Percentiles rank a stretch among this genome's conserved stretches.
Evolutionary conservation across 2,329 filamentous ascomycete species (phyloP).

Genomic region (Aspergillus uvarum): DNA sequence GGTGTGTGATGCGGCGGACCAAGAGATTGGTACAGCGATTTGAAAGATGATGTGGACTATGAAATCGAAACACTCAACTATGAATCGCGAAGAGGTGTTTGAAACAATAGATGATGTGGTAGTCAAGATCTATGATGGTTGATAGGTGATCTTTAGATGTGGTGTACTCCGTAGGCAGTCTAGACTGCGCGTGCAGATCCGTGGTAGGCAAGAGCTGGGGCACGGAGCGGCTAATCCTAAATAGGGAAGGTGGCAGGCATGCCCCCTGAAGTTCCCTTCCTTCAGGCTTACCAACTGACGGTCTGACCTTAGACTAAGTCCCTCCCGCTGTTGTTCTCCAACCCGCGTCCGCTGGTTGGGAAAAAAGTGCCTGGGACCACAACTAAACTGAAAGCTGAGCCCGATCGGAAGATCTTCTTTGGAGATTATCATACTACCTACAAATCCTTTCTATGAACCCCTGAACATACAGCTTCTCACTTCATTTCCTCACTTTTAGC

Average conservation of each 20-base stretch:
- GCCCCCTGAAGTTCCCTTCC: neutral
- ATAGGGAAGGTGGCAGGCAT: neutral
- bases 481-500: neutral
- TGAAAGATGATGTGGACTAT: slow-evolving; percentile 18
- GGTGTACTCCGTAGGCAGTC: neutral
- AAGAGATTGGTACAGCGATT: slow-evolving; percentile 32
- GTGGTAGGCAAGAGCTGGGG: neutral
- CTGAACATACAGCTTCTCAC: neutral
- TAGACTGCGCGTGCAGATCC: neutral
- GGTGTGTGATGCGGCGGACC: slow-evolving; percentile 8
- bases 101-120: too few relatives aligned
- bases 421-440: neutral
- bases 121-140: too few relatives aligned
- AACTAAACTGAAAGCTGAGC: neutral
- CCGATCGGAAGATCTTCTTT: neutral
- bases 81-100: too few relatives aligned
- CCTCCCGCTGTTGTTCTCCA: neutral
- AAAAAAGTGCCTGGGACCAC: neutral
- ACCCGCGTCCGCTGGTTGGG: neutral
- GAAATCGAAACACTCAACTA: neutral
- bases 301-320: too few relatives aligned
- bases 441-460: neutral
- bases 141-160: too few relatives aligned
- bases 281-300: too few relatives aligned
- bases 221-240: neutral